These are phyloP conservation scores for Funneliformis mosseae DNA, from an alignment of 192 early-diverging fungal genomes.

Conservation along the genomic window DNA sequence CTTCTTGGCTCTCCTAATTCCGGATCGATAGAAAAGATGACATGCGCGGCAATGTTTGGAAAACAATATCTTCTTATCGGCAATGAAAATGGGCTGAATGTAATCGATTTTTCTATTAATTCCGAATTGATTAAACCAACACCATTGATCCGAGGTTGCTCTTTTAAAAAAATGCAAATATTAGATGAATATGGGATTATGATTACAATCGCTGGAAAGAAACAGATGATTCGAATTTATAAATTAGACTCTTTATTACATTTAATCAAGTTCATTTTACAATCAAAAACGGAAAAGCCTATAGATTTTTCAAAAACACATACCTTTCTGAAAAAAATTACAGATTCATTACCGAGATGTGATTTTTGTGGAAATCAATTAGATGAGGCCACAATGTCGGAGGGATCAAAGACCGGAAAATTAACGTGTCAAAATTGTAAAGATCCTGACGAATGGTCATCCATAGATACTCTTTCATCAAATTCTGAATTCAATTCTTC, in stretches of 20 bases:
- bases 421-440: not conserved
- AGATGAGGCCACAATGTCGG: not conserved
- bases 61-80: constrained; percentile 27
- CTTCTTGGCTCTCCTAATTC: constrained; percentile 19
- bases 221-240: constrained; percentile 10
- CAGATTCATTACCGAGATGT: not conserved
- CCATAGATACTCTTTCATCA: not conserved
- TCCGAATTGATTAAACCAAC: constrained; percentile 27
- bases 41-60: constrained; percentile 19
- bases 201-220: constrained; percentile 25
- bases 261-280: constrained; percentile 10
- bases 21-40: not conserved
- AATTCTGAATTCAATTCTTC: not conserved
- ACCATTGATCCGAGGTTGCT: constrained; percentile 7
- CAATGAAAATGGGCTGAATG: constrained; percentile 17
- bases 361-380: not conserved
- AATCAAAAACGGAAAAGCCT: not conserved
- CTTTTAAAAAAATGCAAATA: constrained; percentile 20
- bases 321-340: constrained; percentile 12
- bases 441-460: not conserved
- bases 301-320: constrained; percentile 22
- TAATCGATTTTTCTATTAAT: constrained; percentile 19
- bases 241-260: constrained; percentile 13
- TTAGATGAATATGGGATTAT: constrained; percentile 6
- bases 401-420: not conserved